Evolutionary conservation across 1,284 basidiomycete genomes (phyloP).

Genomic region (Vanrija humicola): DNA sequence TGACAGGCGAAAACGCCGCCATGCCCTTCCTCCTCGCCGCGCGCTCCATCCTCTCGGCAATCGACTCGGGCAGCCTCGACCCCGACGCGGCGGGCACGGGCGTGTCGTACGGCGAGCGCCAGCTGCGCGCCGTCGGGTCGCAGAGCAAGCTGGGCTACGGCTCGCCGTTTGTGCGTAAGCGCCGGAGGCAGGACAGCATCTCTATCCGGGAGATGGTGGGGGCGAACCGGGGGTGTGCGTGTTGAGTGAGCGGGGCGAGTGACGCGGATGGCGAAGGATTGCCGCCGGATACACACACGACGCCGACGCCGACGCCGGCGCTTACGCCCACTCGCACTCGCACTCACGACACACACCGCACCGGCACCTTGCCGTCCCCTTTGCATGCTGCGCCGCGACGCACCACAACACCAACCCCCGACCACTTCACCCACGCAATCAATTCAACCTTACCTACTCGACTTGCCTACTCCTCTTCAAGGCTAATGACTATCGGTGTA

Average conservation of each 20-base stretch:
- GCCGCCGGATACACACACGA: too few species aligned
- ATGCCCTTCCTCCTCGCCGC: constrained; percentile 88
- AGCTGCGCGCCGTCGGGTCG: constrained; percentile 70
- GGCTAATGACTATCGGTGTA: too few species aligned
- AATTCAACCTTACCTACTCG: too few species aligned
- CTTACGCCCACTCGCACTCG: too few species aligned
- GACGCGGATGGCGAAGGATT: too few species aligned
- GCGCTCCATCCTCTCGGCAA: constrained; percentile 83
- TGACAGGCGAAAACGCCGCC: constrained; percentile 89
- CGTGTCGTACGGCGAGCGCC: constrained; percentile 92
- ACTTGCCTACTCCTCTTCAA: too few species aligned
- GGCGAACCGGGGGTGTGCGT: constrained; percentile 6
- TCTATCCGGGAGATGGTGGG: constrained; percentile 19
- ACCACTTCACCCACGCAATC: too few species aligned
- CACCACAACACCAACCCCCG: too few species aligned
- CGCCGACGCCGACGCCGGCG: too few species aligned
- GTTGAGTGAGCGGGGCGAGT: background rate
- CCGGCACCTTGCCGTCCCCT: too few species aligned
- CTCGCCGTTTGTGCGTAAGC: constrained; percentile 4
- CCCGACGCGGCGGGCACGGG: constrained; percentile 91
- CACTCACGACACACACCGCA: too few species aligned
- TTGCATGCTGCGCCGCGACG: too few species aligned
- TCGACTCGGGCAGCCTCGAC: constrained; percentile 85
- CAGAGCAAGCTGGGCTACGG: background rate
- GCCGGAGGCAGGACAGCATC: constrained; percentile 14